Conservation (phyloP, 805 yeast genomes). For the Nakazawaea populi region DNA sequence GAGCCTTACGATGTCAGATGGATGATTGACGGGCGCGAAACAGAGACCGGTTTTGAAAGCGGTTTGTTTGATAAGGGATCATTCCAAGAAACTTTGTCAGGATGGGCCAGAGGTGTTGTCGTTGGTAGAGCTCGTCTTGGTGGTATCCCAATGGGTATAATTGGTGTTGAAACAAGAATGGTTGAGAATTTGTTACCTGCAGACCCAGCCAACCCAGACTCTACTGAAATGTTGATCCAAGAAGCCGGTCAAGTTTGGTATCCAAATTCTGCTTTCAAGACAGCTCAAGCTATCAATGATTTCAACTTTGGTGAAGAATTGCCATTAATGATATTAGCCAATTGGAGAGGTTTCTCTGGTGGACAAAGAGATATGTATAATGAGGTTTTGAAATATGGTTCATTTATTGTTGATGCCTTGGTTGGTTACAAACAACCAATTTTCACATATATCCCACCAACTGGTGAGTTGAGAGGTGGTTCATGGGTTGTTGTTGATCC, state of each 20-base stretch:
- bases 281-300: slow-evolving; percentile 97
- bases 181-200: slow-evolving; percentile 93
- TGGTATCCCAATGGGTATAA: slow-evolving; percentile 98
- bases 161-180: slow-evolving; percentile 89
- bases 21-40: slow-evolving; percentile 81
- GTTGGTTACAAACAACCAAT: slow-evolving; percentile 96
- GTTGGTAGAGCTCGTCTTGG: slow-evolving; percentile 98
- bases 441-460: slow-evolving; percentile 95
- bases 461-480: slow-evolving; percentile 99
- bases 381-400: slow-evolving; percentile 95
- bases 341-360: slow-evolving; percentile 99
- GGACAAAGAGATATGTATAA: slow-evolving; percentile 99
- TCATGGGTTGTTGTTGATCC: slow-evolving; percentile 99
- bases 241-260: slow-evolving; percentile 99
- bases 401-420: slow-evolving; percentile 94
- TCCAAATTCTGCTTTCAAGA: slow-evolving; percentile 98
- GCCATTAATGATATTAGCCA: slow-evolving; percentile 95
- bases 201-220: slow-evolving; percentile 96
- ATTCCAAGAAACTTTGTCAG: slow-evolving; percentile 92
- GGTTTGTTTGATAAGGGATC: slow-evolving; percentile 93
- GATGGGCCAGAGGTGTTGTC: slow-evolving; percentile 99
- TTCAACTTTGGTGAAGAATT: slow-evolving; percentile 97
- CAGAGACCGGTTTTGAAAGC: slow-evolving; percentile 66
- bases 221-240: slow-evolving; percentile 79
- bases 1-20: slow-evolving; percentile 89